Conservation (phyloP, 257 asterid species). For the Solanum verrucosum region DNA sequence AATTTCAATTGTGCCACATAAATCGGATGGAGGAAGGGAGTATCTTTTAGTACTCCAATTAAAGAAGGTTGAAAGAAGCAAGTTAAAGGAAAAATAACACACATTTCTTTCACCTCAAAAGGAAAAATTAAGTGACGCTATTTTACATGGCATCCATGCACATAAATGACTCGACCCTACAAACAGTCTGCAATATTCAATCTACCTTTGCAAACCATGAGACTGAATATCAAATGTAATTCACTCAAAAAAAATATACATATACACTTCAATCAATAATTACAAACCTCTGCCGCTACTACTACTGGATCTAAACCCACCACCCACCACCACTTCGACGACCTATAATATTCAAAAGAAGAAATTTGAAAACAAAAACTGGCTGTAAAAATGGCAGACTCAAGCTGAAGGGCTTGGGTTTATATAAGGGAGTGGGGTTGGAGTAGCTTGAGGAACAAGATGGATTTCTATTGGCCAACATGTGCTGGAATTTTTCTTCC, state of each 20-base stretch:
- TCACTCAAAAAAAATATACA: not conserved
- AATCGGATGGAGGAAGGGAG: too few species aligned
- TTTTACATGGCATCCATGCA: not conserved
- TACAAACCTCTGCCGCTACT: not conserved
- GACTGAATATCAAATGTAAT: not conserved
- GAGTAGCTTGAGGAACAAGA: constrained; percentile 6
- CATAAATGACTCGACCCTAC: not conserved
- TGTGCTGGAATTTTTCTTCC: not conserved
- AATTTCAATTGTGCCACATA: too few species aligned
- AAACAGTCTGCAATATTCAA: not conserved
- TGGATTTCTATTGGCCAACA: not conserved
- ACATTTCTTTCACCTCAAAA: too few species aligned
- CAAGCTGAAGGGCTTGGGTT: not conserved
- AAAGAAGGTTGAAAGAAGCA: too few species aligned
- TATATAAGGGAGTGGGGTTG: not conserved
- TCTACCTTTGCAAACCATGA: not conserved
- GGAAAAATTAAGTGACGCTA: too few species aligned
- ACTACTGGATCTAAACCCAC: not conserved
- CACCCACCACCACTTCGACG: not conserved
- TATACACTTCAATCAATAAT: not conserved
- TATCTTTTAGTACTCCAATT: too few species aligned
- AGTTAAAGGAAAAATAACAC: too few species aligned
- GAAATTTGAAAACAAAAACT: not conserved
- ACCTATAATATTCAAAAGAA: not conserved
- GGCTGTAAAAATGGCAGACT: not conserved